Evolutionary conservation across 495 filamentous ascomycete species (phyloP).

Genomic region (Podospora conica): DNA sequence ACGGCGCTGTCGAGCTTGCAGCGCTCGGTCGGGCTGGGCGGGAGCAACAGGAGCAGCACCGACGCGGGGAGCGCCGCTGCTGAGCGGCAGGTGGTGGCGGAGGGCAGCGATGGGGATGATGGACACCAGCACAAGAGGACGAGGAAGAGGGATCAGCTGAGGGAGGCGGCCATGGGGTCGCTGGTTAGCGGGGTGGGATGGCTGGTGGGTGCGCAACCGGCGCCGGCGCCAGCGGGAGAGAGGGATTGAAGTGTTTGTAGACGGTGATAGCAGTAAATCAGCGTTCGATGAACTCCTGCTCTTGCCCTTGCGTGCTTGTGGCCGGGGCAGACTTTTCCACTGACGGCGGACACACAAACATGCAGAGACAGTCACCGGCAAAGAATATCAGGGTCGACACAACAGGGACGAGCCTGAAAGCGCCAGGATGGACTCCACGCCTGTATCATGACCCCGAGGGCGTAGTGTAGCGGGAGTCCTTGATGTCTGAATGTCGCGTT

Average conservation of each 20-base stretch:
- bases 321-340: too few relatives aligned
- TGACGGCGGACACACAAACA: too few relatives aligned
- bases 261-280: background rate
- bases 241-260: slow-evolving; percentile 7
- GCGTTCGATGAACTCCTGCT: background rate
- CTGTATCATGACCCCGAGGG: too few relatives aligned
- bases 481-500: too few relatives aligned
- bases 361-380: too few relatives aligned
- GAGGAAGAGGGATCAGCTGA: slow-evolving; percentile 74
- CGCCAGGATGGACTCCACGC: too few relatives aligned
- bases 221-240: slow-evolving; percentile 40
- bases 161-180: slow-evolving; percentile 64
- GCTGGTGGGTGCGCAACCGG: slow-evolving; percentile 58
- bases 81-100: slow-evolving; percentile 2
- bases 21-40: slow-evolving; percentile 17
- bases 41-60: slow-evolving; percentile 13
- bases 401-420: too few relatives aligned
- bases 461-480: too few relatives aligned
- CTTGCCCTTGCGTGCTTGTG: too few relatives aligned
- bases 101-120: slow-evolving; percentile 20
- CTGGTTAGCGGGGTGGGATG: slow-evolving; percentile 80
- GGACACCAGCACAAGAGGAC: slow-evolving; percentile 43
- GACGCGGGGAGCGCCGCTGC: background rate
- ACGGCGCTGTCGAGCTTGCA: slow-evolving; percentile 42
- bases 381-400: too few relatives aligned